Conservation (phyloP, 371 early-diverging fungal species). For the Mortierella sp. region DNA sequence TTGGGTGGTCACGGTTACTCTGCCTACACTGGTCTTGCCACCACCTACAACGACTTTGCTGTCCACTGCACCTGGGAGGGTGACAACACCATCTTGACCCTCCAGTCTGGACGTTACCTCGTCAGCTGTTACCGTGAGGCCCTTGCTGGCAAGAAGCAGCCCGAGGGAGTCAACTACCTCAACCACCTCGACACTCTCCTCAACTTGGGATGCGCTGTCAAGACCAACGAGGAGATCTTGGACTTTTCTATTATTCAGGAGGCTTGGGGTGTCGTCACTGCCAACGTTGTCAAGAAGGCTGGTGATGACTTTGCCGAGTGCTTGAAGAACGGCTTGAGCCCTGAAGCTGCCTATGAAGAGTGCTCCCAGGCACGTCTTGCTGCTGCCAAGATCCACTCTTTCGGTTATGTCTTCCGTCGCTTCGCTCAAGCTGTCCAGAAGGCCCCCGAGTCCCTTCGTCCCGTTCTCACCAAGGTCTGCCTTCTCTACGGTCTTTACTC, state of each 20-base stretch:
- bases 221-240: slow-evolving; percentile 68
- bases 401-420: slow-evolving; percentile 88
- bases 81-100: slow-evolving; percentile 91
- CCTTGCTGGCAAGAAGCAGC: slow-evolving; percentile 79
- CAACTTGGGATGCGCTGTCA: slow-evolving; percentile 66
- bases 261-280: slow-evolving; percentile 89
- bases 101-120: slow-evolving; percentile 92
- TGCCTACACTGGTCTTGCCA: slow-evolving; percentile 90
- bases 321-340: slow-evolving; percentile 74
- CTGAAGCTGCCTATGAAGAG: slow-evolving; percentile 89
- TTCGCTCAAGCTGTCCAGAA: slow-evolving; percentile 82
- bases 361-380: slow-evolving; percentile 87
- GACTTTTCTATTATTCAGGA: slow-evolving; percentile 76
- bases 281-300: slow-evolving; percentile 86
- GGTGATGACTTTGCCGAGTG: slow-evolving; percentile 82
- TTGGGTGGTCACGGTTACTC: slow-evolving; percentile 96
- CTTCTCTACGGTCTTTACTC: slow-evolving; percentile 87
- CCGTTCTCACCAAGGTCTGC: slow-evolving; percentile 77
- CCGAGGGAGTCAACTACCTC: slow-evolving; percentile 88
- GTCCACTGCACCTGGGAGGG: slow-evolving; percentile 97
- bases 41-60: slow-evolving; percentile 90
- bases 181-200: slow-evolving; percentile 69
- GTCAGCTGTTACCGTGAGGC: slow-evolving; percentile 86
- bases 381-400: slow-evolving; percentile 90
- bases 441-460: slow-evolving; percentile 62